A percentile compares a stretch with the other conserved stretches of the same genome.
Conservation (phyloP, 148 eudicot genomes). For the Polygonum aviculare region DNA sequence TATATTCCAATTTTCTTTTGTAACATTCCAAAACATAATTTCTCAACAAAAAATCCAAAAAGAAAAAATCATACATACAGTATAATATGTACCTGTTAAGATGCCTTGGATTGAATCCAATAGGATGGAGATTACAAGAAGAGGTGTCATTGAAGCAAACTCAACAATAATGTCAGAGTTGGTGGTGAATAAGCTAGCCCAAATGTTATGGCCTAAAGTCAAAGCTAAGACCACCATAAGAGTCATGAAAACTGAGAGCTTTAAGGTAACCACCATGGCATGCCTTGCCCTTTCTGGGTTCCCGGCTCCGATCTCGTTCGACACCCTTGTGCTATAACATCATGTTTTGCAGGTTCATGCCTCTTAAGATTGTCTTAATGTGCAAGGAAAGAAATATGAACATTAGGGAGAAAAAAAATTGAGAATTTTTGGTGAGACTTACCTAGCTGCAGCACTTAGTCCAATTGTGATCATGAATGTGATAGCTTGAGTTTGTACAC, state of each 20-base stretch:
- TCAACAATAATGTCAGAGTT: slow-evolving; percentile 32
- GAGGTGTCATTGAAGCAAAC: slow-evolving; percentile 53
- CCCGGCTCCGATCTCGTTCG: slow-evolving; percentile 86
- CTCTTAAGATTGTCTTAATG: too few relatives aligned
- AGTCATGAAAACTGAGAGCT: slow-evolving; percentile 51
- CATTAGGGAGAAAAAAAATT: neutral
- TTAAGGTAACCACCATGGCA: slow-evolving; percentile 60
- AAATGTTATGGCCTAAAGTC: slow-evolving; percentile 48
- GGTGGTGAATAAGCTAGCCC: slow-evolving; percentile 62
- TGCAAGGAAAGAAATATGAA: neutral
- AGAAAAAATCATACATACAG: too few relatives aligned
- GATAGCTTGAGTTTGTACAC: slow-evolving; percentile 75
- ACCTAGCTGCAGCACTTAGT: slow-evolving; percentile 84
- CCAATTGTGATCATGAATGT: slow-evolving; percentile 73
- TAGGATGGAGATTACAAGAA: slow-evolving; percentile 43
- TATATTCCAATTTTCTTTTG: slow-evolving; percentile 3
- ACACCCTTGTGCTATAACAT: slow-evolving; percentile 66
- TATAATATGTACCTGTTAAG: slow-evolving; percentile 47
- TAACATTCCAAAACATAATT: too few relatives aligned
- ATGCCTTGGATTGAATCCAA: slow-evolving; percentile 74
- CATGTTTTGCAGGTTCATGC: neutral
- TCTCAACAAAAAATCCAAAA: neutral
- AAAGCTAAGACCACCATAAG: slow-evolving; percentile 36
- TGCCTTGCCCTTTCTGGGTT: slow-evolving; percentile 46
- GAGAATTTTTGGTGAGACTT: neutral